Conservation (phyloP, 2,329 filamentous ascomycete genomes). For the Lachnellula occidentalis region DNA sequence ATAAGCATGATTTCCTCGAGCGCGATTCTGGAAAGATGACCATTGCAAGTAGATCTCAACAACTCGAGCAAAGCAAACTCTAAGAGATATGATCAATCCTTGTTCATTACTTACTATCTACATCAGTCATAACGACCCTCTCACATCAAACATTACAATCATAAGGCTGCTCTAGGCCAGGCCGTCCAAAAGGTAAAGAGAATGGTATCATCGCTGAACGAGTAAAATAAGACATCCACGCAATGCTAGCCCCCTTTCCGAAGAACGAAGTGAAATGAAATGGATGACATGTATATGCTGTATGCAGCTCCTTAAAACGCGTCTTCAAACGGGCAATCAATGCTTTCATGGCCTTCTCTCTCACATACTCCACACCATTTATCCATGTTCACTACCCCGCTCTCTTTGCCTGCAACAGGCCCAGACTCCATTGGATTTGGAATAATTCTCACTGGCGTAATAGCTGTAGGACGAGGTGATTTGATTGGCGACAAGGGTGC, state of each 20-base stretch:
- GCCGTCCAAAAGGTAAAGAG: slow-evolving; percentile 7
- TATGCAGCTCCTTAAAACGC: slow-evolving; percentile 45
- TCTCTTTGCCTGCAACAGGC: slow-evolving; percentile 72
- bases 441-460: slow-evolving; percentile 40
- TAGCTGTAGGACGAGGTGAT: slow-evolving; percentile 35
- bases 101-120: slow-evolving; percentile 12
- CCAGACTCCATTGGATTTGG: slow-evolving; percentile 60
- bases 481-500: slow-evolving; percentile 50
- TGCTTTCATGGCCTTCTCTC: slow-evolving; percentile 91
- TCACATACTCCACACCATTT: slow-evolving; percentile 99
- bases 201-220: slow-evolving; percentile 27
- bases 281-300: not conserved
- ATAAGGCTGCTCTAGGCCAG: not conserved
- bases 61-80: not conserved
- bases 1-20: not conserved
- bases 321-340: slow-evolving; percentile 90
- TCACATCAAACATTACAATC: not conserved
- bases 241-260: slow-evolving; percentile 12
- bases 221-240: slow-evolving; percentile 13
- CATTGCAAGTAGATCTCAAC: no score
- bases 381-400: slow-evolving; percentile 69
- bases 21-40: not conserved
- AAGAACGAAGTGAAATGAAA: slow-evolving; percentile 3
- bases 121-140: slow-evolving; percentile 12
- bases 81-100: not conserved